These are phyloP conservation scores for Zymoseptoria ardabiliae DNA, from an alignment of 2,329 filamentous ascomycete species.

Conservation along the genomic window DNA sequence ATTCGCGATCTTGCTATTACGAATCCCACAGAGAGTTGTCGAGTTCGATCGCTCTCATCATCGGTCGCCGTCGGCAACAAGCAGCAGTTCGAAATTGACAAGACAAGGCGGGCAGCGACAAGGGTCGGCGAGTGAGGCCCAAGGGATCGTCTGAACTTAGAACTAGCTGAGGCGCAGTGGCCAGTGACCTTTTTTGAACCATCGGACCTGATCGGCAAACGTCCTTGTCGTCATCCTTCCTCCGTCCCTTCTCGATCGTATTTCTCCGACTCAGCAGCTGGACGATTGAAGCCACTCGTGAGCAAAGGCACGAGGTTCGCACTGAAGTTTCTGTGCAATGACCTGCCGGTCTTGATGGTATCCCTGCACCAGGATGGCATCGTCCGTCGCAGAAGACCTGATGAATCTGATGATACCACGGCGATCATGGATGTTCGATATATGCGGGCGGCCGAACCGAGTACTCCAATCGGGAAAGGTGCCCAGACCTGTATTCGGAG, in stretches of 20 bases:
- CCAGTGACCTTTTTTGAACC: not conserved
- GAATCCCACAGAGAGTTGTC: no score
- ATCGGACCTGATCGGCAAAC: not conserved
- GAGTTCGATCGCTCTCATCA: no score
- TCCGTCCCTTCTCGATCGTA: not conserved
- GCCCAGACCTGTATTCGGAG: not conserved
- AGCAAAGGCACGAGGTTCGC: not conserved
- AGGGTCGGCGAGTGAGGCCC: not conserved
- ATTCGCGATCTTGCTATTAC: no score
- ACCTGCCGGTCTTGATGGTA: no score
- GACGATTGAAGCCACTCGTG: not conserved
- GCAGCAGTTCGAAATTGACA: not conserved
- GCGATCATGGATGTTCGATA: not conserved
- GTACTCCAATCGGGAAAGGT: not conserved
- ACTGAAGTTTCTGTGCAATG: no score
- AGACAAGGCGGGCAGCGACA: not conserved
- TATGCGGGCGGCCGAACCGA: not conserved
- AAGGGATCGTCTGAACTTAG: not conserved
- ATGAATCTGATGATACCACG: not conserved
- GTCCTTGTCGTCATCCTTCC: not conserved
- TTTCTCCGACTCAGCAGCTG: not conserved
- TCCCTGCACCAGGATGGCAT: no score
- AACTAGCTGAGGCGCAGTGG: not conserved
- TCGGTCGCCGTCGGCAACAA: not conserved
- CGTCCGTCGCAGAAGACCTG: not conserved